A percentile compares a stretch with the other conserved stretches of the same genome.
Evolutionary conservation across 1,139 yeast genomes (phyloP).

Genomic region (Kurtzmaniella quercitrusa): DNA sequence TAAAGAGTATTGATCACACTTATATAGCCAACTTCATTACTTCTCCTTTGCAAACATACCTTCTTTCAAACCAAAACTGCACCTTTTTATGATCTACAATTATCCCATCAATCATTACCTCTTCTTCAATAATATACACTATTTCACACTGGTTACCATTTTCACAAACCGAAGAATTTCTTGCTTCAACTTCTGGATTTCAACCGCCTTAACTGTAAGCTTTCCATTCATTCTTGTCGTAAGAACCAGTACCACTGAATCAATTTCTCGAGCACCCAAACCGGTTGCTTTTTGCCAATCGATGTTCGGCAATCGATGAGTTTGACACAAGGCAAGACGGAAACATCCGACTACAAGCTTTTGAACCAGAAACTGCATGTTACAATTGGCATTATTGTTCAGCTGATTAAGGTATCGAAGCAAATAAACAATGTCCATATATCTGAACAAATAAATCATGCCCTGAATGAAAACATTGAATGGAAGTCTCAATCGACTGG

Average conservation of each 20-base stretch:
- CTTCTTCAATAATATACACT: conserved; percentile 5
- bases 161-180: conserved; percentile 44
- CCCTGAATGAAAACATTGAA: conserved; percentile 40
- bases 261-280: conserved; percentile 34
- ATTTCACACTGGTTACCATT: conserved; percentile 36
- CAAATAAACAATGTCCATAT: conserved; percentile 47
- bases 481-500: conserved; percentile 35
- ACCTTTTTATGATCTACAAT: background rate
- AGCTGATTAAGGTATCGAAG: conserved; percentile 47
- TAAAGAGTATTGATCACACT: too few species aligned
- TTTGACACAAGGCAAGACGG: conserved; percentile 28
- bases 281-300: conserved; percentile 40
- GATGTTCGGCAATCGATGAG: conserved; percentile 14
- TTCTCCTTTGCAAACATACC: background rate
- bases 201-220: conserved; percentile 35
- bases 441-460: conserved; percentile 42
- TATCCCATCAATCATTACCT: background rate
- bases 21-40: too few species aligned
- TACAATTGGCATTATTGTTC: conserved; percentile 40
- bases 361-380: conserved; percentile 44
- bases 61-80: background rate
- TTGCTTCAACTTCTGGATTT: conserved; percentile 34
- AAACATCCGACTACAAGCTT: conserved; percentile 45
- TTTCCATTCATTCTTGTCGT: conserved; percentile 43
- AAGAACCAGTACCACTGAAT: conserved; percentile 33